These are phyloP conservation scores for Venturia asperata DNA, from an alignment of 2,329 filamentous ascomycete genomes.

Conservation along the genomic window DNA sequence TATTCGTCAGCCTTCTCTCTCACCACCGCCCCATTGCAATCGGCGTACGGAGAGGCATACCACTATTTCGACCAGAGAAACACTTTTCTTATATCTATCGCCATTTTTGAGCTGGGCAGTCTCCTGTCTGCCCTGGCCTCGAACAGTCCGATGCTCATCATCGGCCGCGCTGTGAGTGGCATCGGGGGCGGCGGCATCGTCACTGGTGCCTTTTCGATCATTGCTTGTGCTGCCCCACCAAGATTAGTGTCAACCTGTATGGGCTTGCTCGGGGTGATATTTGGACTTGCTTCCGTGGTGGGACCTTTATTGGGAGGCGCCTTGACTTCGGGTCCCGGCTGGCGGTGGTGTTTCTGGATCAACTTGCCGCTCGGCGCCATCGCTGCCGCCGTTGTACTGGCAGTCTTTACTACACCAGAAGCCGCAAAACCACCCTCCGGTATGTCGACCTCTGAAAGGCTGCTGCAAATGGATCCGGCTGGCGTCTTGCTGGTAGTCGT, in stretches of 20 bases:
- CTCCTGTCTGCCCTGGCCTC: constrained; percentile 28
- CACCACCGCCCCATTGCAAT: constrained; percentile 13
- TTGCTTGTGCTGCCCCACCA: constrained; percentile 33
- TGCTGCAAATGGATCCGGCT: constrained; percentile 38
- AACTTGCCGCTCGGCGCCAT: constrained; percentile 23
- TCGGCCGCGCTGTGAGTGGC: constrained; percentile 55
- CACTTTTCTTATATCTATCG: neutral
- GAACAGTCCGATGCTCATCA: constrained; percentile 56
- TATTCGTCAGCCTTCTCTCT: constrained; percentile 20
- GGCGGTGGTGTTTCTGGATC: constrained; percentile 28
- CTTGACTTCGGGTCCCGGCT: constrained; percentile 32
- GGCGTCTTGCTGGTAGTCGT: neutral
- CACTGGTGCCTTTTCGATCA: constrained; percentile 55
- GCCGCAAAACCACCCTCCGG: neutral
- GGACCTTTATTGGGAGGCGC: constrained; percentile 41
- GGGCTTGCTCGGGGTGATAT: constrained; percentile 33
- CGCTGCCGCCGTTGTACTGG: neutral
- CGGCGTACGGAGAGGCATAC: constrained; percentile 19
- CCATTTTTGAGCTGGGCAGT: neutral
- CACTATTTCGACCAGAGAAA: constrained; percentile 17
- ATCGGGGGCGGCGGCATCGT: constrained; percentile 57
- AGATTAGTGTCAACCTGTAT: neutral
- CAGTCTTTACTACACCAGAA: neutral
- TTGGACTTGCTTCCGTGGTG: constrained; percentile 35
- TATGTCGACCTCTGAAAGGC: constrained; percentile 2